Conservation (phyloP, 2,329 filamentous ascomycete species). For the Aspergillus sp. region DNA sequence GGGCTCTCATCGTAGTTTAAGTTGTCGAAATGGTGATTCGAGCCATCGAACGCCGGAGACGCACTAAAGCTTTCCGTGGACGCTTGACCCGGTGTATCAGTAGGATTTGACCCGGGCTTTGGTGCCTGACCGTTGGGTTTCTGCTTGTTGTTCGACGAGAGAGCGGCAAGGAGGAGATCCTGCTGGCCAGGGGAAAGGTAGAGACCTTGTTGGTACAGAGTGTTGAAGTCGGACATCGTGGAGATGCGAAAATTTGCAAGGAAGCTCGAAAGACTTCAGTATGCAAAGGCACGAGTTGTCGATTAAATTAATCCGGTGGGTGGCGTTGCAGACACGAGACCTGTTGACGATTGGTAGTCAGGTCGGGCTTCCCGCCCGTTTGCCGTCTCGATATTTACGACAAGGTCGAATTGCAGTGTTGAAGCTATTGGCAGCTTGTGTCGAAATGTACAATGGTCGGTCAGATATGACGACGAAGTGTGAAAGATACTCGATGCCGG, state of each 20-base stretch:
- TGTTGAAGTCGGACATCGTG: conserved; percentile 40
- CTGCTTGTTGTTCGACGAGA: conserved; percentile 65
- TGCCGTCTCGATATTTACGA: conserved; percentile 18
- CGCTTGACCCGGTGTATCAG: conserved; percentile 39
- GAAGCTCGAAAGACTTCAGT: neutral
- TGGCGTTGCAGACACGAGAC: neutral
- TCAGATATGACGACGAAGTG: neutral
- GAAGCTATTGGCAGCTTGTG: neutral
- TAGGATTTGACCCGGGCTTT: conserved; percentile 23
- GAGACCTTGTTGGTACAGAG: conserved; percentile 55
- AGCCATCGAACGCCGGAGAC: conserved; percentile 34
- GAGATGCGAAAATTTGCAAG: neutral
- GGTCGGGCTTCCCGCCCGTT: conserved; percentile 38
- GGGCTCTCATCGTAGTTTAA: conserved; percentile 71
- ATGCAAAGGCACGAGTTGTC: neutral
- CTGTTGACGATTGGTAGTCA: neutral
- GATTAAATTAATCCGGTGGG: neutral
- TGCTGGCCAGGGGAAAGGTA: conserved; percentile 75
- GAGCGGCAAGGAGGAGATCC: conserved; percentile 70
- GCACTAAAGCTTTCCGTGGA: conserved; percentile 44
- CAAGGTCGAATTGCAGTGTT: neutral
- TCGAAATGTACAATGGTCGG: neutral
- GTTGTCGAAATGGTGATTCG: conserved; percentile 41
- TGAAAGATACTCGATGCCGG: neutral
- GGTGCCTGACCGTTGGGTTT: conserved; percentile 19